Evolutionary conservation across 352 stramenopile species (phyloP).

Genomic region (Phytophthora kernoviae): DNA sequence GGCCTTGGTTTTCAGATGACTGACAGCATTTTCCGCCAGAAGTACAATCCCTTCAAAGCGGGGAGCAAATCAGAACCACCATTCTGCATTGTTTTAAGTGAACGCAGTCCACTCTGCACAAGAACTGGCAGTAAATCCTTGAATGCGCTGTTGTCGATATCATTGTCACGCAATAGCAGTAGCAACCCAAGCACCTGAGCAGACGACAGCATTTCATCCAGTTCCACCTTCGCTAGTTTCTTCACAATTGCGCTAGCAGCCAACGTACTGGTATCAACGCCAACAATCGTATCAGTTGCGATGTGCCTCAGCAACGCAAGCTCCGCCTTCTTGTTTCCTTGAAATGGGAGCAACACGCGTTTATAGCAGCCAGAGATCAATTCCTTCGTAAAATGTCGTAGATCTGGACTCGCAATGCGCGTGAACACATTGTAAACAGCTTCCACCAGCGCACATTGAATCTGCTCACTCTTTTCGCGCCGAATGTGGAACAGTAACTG

Average conservation of each 20-base stretch:
- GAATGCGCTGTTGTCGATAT: background rate
- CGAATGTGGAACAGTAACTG: conserved; percentile 27
- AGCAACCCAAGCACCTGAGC: conserved; percentile 43
- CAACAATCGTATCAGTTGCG: conserved; percentile 10
- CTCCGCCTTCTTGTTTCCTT: conserved; percentile 13
- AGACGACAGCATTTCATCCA: conserved; percentile 34
- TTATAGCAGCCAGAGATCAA: conserved; percentile 27
- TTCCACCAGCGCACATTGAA: conserved; percentile 24
- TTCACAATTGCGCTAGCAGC: conserved; percentile 20
- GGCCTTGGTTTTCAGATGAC: conserved; percentile 13
- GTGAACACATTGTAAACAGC: conserved; percentile 38
- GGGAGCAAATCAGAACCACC: background rate
- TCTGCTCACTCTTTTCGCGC: conserved; percentile 15
- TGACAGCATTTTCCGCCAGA: conserved; percentile 19
- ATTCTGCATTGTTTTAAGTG: conserved; percentile 17
- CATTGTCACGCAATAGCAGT: conserved; percentile 33
- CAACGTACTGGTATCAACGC: conserved; percentile 2
- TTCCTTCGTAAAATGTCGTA: conserved; percentile 18
- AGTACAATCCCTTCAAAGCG: conserved; percentile 23
- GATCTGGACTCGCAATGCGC: conserved; percentile 18
- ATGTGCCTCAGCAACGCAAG: conserved; percentile 26
- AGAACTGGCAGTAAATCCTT: conserved; percentile 25
- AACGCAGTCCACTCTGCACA: conserved; percentile 19
- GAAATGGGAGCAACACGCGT: conserved; percentile 23
- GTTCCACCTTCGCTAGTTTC: conserved; percentile 27